Base-by-base conservation (phyloP, 139 green algal species). In the Picochlorum sp. region DNA sequence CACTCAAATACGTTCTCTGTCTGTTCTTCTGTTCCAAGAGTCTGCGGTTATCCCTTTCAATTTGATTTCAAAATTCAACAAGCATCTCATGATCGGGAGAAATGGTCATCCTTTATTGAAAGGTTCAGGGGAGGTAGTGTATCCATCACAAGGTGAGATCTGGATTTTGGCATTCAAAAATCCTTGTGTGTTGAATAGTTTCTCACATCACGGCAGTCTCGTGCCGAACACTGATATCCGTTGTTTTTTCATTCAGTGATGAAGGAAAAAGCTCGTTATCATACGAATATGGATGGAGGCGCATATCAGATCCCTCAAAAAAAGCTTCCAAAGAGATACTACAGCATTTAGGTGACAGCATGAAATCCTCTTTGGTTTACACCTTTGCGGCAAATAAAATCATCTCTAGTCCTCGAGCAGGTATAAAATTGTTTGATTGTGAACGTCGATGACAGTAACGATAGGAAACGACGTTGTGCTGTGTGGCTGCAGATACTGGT, bases 251-350 rank as follows among this genome's bases (percentile, higher is more conserved):
- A 18, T 62, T n/a, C 77, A 87, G 80, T 49, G 52, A 75, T 33
- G 56, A 68, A 33, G 79, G 65, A 0, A 28, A 28, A 28, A 68
- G 83, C 22, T 44, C 59, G 0, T n/a, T 90, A 20, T 61, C 71
- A 3, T 86, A 88, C 55, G 79, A 86, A 58, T 60, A 81, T 30
- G 83, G 77, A 14, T 91, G 83, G 83, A 63, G 79, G 24, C 64
- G 52, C 35, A 45, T 89, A 29, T 40, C 50, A 7, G 80, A 78
- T 57, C 67, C 74, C 3, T 61, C 56, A 3, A 53, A 61, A 31
- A 32, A 30, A 13, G 77, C 77, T n/a, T 84, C 75, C 3, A 59
- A 37, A 5, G 33, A 64, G 3, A 77, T 86, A 16, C 35, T 76
- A 31, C 44, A 39, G 7, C 79, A 88, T 68, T 39, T 76, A 50